These are phyloP conservation scores for Barnettozyma botsteinii DNA, from an alignment of 805 yeast species.

Conservation along the genomic window DNA sequence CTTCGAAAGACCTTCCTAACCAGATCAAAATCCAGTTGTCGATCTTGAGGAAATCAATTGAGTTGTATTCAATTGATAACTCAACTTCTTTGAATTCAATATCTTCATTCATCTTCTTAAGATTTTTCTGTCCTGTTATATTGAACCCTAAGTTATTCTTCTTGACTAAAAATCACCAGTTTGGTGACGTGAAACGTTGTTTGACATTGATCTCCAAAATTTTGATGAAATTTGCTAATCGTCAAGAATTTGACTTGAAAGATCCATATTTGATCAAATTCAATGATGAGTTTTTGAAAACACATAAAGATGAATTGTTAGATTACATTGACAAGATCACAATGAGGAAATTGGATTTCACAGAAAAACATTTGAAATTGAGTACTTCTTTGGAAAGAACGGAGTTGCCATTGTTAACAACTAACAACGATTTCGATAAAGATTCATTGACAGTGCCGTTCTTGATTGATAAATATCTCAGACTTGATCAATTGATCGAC, in stretches of 20 bases:
- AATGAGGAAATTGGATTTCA: constrained; percentile 60
- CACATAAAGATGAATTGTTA: constrained; percentile 50
- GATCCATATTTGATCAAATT: constrained; percentile 73
- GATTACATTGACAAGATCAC: constrained; percentile 71
- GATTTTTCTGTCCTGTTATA: constrained; percentile 88
- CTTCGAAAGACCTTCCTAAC: constrained; percentile 71
- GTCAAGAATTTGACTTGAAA: constrained; percentile 70
- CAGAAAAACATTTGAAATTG: constrained; percentile 49
- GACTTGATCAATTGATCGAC: constrained; percentile 53
- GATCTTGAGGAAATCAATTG: constrained; percentile 58
- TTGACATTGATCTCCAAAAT: constrained; percentile 77
- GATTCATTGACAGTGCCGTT: constrained; percentile 68
- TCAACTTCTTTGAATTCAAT: constrained; percentile 60
- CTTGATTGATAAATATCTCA: constrained; percentile 57
- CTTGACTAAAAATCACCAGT: constrained; percentile 63
- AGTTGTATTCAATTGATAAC: constrained; percentile 47
- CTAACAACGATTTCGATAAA: constrained; percentile 36
- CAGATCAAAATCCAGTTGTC: constrained; percentile 60
- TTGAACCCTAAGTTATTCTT: constrained; percentile 84
- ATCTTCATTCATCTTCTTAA: constrained; percentile 75
- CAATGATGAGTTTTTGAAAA: constrained; percentile 56
- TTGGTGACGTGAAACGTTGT: constrained; percentile 68
- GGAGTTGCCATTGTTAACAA: constrained; percentile 45
- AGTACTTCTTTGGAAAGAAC: constrained; percentile 53
- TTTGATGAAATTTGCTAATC: constrained; percentile 70